These are phyloP conservation scores for Eucalyptus sp. DNA, from an alignment of 345 rosid genomes.

Conservation along the genomic window DNA sequence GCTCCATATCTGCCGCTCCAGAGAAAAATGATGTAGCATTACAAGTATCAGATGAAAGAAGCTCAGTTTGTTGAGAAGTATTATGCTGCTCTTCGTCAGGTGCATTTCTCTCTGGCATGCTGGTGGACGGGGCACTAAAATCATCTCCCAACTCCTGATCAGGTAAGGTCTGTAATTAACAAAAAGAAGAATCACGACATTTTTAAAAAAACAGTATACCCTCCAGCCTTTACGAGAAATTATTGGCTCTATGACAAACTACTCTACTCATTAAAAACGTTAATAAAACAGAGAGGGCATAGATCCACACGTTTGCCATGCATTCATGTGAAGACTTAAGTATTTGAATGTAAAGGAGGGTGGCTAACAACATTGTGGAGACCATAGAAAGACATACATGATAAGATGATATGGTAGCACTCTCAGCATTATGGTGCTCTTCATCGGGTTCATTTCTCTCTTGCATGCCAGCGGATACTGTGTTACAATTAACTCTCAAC, in stretches of 20 bases:
- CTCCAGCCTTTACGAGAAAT: not conserved
- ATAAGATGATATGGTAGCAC: not conserved
- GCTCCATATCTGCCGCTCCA: not conserved
- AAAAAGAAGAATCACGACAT: not conserved
- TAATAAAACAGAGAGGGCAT: not conserved
- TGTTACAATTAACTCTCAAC: not conserved
- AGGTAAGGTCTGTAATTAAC: not conserved
- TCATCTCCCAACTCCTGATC: not conserved
- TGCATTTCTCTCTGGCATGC: conserved; percentile 11
- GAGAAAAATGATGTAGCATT: not conserved
- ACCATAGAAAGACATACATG: not conserved
- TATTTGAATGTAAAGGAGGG: not conserved
- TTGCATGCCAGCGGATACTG: conserved; percentile 13
- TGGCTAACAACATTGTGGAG: not conserved
- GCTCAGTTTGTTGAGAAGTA: conserved; percentile 6
- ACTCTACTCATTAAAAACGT: not conserved
- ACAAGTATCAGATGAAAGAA: not conserved
- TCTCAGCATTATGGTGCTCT: not conserved
- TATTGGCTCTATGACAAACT: not conserved
- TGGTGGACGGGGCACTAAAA: conserved; percentile 6
- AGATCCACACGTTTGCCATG: not conserved
- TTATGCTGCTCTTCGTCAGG: conserved; percentile 1
- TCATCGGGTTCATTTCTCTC: conserved; percentile 10
- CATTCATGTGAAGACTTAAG: not conserved
- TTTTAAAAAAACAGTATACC: not conserved